Evolutionary conservation across 1,139 yeast species (phyloP).

Genomic region (Saccharomyces pastorianus): DNA sequence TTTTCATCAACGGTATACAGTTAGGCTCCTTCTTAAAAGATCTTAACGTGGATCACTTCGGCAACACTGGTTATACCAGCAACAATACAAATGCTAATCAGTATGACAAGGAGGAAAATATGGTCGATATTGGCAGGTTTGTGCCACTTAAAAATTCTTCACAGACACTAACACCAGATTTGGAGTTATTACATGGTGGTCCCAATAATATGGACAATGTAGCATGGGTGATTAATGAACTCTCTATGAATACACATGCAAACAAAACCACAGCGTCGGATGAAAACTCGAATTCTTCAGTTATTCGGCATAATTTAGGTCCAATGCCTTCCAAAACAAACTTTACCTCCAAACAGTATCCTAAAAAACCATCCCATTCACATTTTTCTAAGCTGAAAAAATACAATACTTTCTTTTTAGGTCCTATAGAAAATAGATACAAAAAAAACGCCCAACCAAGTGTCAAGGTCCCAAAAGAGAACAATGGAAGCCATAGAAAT

Average conservation of each 20-base stretch:
- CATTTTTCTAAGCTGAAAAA: background rate
- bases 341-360: background rate
- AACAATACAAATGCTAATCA: slow-evolving; percentile 1
- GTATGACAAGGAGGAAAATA: slow-evolving; percentile 1
- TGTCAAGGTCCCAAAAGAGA: background rate
- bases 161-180: slow-evolving; percentile 30
- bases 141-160: slow-evolving; percentile 28
- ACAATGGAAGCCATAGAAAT: slow-evolving; percentile 7
- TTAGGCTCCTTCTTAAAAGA: slow-evolving; percentile 9
- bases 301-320: background rate
- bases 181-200: slow-evolving; percentile 11
- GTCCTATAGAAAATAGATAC: slow-evolving; percentile 4
- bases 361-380: background rate
- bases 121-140: slow-evolving; percentile 11
- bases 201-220: background rate
- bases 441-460: background rate
- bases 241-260: background rate
- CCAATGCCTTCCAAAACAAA: background rate
- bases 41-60: background rate
- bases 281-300: slow-evolving; percentile 9
- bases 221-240: background rate
- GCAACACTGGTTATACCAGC: background rate
- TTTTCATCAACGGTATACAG: slow-evolving; percentile 18
- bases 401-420: background rate
- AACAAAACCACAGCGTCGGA: slow-evolving; percentile 6